These are phyloP conservation scores for Xylariaceae sp. DNA, from an alignment of 2,329 filamentous ascomycete species.

Conservation along the genomic window DNA sequence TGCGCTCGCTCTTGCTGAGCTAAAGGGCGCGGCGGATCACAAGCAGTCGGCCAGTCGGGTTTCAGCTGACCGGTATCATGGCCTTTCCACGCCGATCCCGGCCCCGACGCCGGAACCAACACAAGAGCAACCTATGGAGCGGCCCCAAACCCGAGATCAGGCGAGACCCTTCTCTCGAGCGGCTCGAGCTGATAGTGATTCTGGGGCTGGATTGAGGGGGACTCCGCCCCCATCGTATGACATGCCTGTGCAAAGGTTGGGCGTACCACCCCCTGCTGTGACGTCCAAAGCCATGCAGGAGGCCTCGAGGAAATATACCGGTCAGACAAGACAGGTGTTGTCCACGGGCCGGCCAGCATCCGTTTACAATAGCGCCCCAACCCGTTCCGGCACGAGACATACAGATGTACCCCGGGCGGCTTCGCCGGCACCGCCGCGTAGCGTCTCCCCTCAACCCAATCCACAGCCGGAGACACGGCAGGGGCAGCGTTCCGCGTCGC, in stretches of 20 bases:
- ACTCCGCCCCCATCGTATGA: slow-evolving; percentile 89
- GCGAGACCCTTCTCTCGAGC: slow-evolving; percentile 41
- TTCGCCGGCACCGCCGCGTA: slow-evolving; percentile 66
- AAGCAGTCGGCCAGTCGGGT: slow-evolving; percentile 81
- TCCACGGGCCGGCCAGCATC: slow-evolving; percentile 38
- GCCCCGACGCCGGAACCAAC: slow-evolving; percentile 35
- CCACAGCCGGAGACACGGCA: slow-evolving; percentile 46
- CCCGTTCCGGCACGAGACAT: slow-evolving; percentile 57
- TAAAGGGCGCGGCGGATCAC: slow-evolving; percentile 72
- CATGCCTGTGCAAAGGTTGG: slow-evolving; percentile 70
- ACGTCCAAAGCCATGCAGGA: slow-evolving; percentile 95
- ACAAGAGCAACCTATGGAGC: slow-evolving; percentile 19
- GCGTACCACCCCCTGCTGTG: slow-evolving; percentile 84
- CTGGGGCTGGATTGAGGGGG: slow-evolving; percentile 59
- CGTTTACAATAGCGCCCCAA: slow-evolving; percentile 38
- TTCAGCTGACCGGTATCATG: slow-evolving; percentile 93
- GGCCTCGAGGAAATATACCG: slow-evolving; percentile 81
- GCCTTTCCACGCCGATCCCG: slow-evolving; percentile 78
- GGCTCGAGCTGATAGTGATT: slow-evolving; percentile 38
- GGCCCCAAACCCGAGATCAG: slow-evolving; percentile 24
- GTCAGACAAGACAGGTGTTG: slow-evolving; percentile 80
- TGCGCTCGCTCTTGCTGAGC: slow-evolving; percentile 82
- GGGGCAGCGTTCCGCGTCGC: slow-evolving; percentile 29
- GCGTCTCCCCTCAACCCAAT: slow-evolving; percentile 58
- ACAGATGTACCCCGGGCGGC: slow-evolving; percentile 55